Base-by-base conservation (phyloP, 805 yeast species). In the Myxozyma kluyveri region DNA sequence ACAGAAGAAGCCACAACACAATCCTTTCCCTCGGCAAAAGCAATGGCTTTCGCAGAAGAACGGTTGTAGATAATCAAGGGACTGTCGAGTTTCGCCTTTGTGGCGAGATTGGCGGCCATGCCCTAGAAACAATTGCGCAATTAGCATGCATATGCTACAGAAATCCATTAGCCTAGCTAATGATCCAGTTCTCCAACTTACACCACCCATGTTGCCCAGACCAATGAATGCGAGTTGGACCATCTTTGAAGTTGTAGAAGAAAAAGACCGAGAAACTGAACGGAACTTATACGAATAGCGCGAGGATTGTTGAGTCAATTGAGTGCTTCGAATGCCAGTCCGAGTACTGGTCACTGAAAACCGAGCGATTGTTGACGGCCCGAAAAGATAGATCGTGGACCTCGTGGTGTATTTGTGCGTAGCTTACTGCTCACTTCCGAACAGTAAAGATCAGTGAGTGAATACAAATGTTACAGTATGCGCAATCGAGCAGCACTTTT, bases 1-100 rank as follows among this genome's bases (percentile, higher is more conserved):
- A 50, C 21, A n/a, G 49, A 45, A 5, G 55, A 4, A 7, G 49
- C 50, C 31, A 52, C 42, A n/a, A 47, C 53, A 18, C 44, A 39
- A 21, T 18, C 18, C 41, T 57, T 48, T 32, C 48, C 48, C 22
- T 44, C 55, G 31, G 47, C 52, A 17, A 57, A 45, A 10, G 45
- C 47, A 29, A 36, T 47, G 4, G 53, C 42, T 37, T 49, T 56
- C 12, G 42, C 36, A 17, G 29, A 43, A 14, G 55, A 43, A 21
- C 61, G 44, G 52, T 57, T 57, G 61, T 61, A 57, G 26, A 57
- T 48, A n/a, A 56, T 42, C 10, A 57, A 48, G 2, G 60, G 61
- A 1, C 45, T 31, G 35, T 49, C 54, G 14, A 57, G 51, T 14
- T 52, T 45, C 14, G 50, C 61, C 37, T 57, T 57, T 24, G 52